Base-by-base conservation (phyloP, 345 rosid species). In the Eucalyptus regnans region DNA sequence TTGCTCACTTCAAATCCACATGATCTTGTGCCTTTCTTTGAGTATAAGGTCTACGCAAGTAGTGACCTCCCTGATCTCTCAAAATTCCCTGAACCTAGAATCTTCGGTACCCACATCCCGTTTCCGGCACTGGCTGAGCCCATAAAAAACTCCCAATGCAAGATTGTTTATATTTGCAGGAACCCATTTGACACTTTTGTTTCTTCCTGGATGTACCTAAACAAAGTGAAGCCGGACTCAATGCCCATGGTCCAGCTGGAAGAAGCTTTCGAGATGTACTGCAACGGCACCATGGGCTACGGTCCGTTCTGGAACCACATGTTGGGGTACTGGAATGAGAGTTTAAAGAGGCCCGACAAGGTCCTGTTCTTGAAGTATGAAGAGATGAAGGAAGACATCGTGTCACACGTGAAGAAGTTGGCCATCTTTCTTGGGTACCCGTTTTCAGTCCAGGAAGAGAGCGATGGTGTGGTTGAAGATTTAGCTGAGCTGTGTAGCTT, bases 281-380 rank as follows among this genome's bases (percentile, higher is more conserved):
- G 94, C 86, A 31, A 87, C 4, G 94, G 94, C 49, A 54, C 64
- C 10, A 31, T 86, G 11, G 90, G 92, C 66, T 88, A 4, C 46
- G 94, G 93, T 4, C 94, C 93, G 6, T 93, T 91, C 87, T 92
- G 92, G 93, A 91, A 91, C 22, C 93, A 91, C 56, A 62, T 91
- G 91, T 43, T 93, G 88, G 92, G 92, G 80, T 93, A 93, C 46
- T 93, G 93, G 94, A 91, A 87, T 8, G 91, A 89, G 52, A 93
- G 94, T 88, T 25, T 46, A 31, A 90, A 92, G 81, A 88, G 86
- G 31, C 92, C 93, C 31, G 89, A 93, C 16, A 89, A 90, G 86
- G 92, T 92, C 56, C 9, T 92, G 66, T 92, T 92, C 84, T 79
- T 92, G 44, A 92, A 92, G 84, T 92, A 92, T 81, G 93, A 93